Conservation (phyloP, 1,284 basidiomycete species). For the Leccinum cinnamomeum region DNA sequence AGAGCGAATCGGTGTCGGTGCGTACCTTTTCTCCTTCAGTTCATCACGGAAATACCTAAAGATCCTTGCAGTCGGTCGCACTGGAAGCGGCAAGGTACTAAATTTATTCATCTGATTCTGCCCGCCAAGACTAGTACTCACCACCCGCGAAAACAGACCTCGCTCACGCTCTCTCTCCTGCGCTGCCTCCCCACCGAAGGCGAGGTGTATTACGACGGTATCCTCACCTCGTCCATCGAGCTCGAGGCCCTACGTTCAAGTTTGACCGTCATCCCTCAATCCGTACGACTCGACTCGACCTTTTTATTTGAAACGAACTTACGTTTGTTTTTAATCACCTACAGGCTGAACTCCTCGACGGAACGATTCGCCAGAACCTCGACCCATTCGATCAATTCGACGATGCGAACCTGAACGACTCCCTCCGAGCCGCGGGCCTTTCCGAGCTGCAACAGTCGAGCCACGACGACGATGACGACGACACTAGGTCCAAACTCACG, state of each 20-base stretch:
- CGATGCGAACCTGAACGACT: slow-evolving; percentile 58
- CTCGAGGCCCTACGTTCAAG: slow-evolving; percentile 45
- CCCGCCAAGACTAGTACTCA: not conserved
- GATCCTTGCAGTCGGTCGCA: slow-evolving; percentile 15
- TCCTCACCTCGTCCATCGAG: slow-evolving; percentile 35
- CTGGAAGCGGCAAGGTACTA: slow-evolving; percentile 16
- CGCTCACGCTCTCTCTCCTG: slow-evolving; percentile 52
- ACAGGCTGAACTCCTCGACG: slow-evolving; percentile 63
- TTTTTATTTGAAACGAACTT: no score
- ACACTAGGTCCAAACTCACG: slow-evolving; percentile 16
- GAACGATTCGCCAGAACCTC: slow-evolving; percentile 56
- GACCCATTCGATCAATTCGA: slow-evolving; percentile 76
- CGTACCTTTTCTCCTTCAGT: not conserved
- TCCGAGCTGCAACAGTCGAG: slow-evolving; percentile 50
- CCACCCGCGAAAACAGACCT: slow-evolving; percentile 36
- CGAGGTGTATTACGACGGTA: slow-evolving; percentile 52
- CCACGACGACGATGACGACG: not conserved
- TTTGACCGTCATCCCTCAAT: slow-evolving; percentile 63
- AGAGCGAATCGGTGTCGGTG: slow-evolving; percentile 17
- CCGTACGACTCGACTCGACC: slow-evolving; percentile 38
- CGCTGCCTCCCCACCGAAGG: slow-evolving; percentile 59
- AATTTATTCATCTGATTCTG: no score
- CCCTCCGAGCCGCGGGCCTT: slow-evolving; percentile 54
- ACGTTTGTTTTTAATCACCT: no score
- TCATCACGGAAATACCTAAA: not conserved